Evolutionary conservation across 2,329 filamentous ascomycete genomes (phyloP), one percentile per base, ranked within the genome.

Genomic region (Aspergillus jensenii): DNA sequence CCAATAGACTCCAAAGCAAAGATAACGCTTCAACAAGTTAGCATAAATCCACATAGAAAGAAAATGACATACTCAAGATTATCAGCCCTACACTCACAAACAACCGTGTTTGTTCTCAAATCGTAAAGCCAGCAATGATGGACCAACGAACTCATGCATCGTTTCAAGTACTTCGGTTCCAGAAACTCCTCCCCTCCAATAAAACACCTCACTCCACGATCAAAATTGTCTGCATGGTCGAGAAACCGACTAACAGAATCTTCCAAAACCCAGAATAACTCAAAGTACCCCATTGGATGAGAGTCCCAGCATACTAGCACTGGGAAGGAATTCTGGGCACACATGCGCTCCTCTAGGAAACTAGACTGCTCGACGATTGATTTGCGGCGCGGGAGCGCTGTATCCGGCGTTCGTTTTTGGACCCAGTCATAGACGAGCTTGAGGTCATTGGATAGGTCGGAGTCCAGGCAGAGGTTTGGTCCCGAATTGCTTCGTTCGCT

Each of bases 71-170:
- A 53, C 51, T 53, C 41, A 35, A 12, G 14, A 37, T 46, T 37
- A 27, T 46, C 41, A 17, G 43, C 41, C 12, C 17, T 12, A 39
- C 19, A 27, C 37, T 53, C 51, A 27, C 46, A 25, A 6, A 53
- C 41, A 21, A 46, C 43, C 14, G 41, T 46, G n/a, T 46, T 14
- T 14, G 51, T 53, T 15, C 51, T 46, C 9, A 46, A 43, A 23
- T 53, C 51, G 31, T 46, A 46, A 4, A 53, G 8, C 51, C 51
- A 53, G 14, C 51, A 53, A 21, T 53, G 33, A 31, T 53, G 51
- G 14, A 53, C 43, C 31, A 53, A 39, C 7, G 51, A 37, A 31
- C 51, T 53, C 31, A 53, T 39, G 31, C 27, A 37, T 9, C 31
- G 19, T 33, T 27, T 46, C 41, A 53, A 6, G 4, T 37, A 11